These are phyloP conservation scores for Dentipellis sp. DNA, from an alignment of 768 basidiomycete species.

Conservation along the genomic window DNA sequence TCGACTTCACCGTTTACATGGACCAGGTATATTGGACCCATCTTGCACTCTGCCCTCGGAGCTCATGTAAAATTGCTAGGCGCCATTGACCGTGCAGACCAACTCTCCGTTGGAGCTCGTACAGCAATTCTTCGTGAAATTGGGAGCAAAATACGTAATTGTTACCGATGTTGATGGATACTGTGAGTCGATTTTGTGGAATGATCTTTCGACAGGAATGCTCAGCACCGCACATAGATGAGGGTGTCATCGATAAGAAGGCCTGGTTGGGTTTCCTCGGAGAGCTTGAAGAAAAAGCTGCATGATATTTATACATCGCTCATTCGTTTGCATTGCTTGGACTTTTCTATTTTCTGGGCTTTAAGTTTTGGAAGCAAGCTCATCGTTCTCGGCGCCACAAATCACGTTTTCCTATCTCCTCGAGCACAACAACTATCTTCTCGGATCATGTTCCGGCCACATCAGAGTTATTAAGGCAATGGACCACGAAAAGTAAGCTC, in stretches of 20 bases:
- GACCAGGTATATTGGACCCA: slow-evolving; percentile 48
- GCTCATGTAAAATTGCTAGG: slow-evolving; percentile 31
- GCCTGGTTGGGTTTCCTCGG: slow-evolving; percentile 84
- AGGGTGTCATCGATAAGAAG: slow-evolving; percentile 92
- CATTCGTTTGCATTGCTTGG: no score
- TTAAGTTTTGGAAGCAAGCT: no score
- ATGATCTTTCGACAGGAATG: background rate
- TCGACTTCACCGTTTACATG: slow-evolving; percentile 85
- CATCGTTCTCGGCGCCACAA: no score
- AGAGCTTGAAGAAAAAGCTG: slow-evolving; percentile 46
- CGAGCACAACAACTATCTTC: no score
- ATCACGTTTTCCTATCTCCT: no score
- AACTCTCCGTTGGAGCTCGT: slow-evolving; percentile 87
- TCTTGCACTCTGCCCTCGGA: background rate
- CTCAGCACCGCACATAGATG: slow-evolving; percentile 37
- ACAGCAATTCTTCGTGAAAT: slow-evolving; percentile 89
- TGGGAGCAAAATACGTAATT: slow-evolving; percentile 86
- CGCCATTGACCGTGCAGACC: slow-evolving; percentile 76
- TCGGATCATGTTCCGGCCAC: no score
- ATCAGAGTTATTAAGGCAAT: no score
- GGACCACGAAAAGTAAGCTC: no score
- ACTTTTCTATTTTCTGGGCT: no score
- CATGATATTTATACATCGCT: background rate
- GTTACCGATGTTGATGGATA: slow-evolving; percentile 75
- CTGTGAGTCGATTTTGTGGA: slow-evolving; percentile 39